Evolutionary conservation across 1,139 yeast genomes (phyloP), one percentile per base, ranked within the genome.

Genomic region (Diutina catenulata): DNA sequence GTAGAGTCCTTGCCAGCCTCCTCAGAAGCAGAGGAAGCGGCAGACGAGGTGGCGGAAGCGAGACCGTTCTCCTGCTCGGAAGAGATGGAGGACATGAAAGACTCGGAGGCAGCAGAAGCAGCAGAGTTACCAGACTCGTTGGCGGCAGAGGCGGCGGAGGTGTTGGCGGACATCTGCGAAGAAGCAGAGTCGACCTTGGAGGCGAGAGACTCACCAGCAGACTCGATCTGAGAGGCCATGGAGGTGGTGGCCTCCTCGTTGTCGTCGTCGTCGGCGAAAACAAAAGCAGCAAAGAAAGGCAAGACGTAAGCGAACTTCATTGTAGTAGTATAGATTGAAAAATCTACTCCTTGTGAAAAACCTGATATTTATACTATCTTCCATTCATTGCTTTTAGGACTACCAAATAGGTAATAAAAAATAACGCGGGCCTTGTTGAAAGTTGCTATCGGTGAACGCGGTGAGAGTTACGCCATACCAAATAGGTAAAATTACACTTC

Each of bases 21-120:
- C 20, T 40, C 41, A 31, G 38, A 44, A 13, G 48, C 41, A 20
- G 47, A 37, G 19, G 45, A 27, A 20, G 32, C 41, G 9, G 40
- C 27, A 21, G 28, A 25, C 14, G n/a, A 14, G 15, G 28, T 25
- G 10, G 28, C 28, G n/a, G n/a, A n/a, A 10, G 28, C n/a, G 14
- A 16, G 16, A 14, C n/a, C n/a, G 28, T 25, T 25, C n/a, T 25
- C 28, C 3, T 14, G n/a, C 7, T 13, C 3, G 9, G 28, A 25
- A 14, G 40, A 38, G 22, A 45, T 44, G 20, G 43, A 44, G 36
- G 45, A 36, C 21, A 38, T 18, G 14, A 21, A 19, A 26, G 37
- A 40, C 25, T 33, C 32, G 36, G 40, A 28, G 9, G 22, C 39
- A 13, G 20, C 38, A 28, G 40, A 26, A 10, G 28, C 37, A 14